phyloP scores from a whole-genome alignment of 257 asterid species.

The Cordia subcordata region DNA sequence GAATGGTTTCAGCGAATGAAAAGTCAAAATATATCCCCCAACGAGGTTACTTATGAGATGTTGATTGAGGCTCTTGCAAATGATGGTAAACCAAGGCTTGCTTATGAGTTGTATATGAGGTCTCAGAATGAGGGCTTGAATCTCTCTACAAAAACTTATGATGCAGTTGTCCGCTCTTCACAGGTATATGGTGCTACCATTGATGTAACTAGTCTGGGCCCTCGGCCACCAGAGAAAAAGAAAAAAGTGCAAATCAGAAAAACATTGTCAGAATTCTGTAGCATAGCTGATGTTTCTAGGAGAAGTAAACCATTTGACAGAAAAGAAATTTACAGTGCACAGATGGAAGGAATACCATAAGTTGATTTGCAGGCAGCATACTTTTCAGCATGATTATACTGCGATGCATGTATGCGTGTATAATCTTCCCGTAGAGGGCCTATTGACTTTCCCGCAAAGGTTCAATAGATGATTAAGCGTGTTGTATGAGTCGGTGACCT shows the following conservation, averaged over 20 bases:
- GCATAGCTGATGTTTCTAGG: constrained; percentile 61
- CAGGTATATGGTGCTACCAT: constrained; percentile 43
- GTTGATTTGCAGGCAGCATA: constrained; percentile 9
- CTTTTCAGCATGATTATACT: background rate
- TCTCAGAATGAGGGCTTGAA: constrained; percentile 56
- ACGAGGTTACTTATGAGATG: constrained; percentile 70
- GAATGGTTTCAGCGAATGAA: constrained; percentile 82
- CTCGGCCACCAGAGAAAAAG: constrained; percentile 59
- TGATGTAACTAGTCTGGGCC: constrained; percentile 50
- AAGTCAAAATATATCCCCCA: constrained; percentile 44
- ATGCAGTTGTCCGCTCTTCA: constrained; percentile 46
- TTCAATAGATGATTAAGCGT: background rate
- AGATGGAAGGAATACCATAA: constrained; percentile 19
- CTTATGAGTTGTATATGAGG: constrained; percentile 63
- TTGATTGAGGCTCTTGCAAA: constrained; percentile 66
- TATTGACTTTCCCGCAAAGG: background rate
- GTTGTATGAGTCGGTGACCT: background rate
- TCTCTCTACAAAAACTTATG: constrained; percentile 75
- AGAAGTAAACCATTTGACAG: constrained; percentile 50
- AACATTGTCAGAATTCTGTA: constrained; percentile 44
- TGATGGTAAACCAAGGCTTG: constrained; percentile 86
- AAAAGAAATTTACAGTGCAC: constrained; percentile 31
- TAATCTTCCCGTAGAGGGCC: background rate
- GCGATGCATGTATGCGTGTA: background rate
- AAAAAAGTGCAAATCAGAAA: constrained; percentile 44